These are phyloP conservation scores for Adenanthera pavonina DNA, from an alignment of 306 rosid species.

Conservation along the genomic window DNA sequence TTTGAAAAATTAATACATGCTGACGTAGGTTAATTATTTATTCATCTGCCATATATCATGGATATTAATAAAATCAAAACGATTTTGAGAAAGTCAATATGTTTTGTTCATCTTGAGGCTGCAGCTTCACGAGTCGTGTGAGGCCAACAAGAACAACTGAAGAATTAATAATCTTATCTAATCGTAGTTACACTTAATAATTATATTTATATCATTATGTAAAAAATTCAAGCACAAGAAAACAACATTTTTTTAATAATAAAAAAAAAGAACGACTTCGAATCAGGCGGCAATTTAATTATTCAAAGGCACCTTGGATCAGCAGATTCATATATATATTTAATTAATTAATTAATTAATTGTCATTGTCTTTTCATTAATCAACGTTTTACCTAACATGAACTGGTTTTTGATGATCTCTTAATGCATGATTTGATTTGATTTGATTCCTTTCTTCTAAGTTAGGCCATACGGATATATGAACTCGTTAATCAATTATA, in stretches of 20 bases:
- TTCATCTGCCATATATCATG: not conserved
- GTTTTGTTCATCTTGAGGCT: conserved; percentile 14
- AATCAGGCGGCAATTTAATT: conserved; percentile 43
- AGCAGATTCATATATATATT: not conserved
- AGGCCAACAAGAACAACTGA: conserved; percentile 33
- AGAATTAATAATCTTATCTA: conserved; percentile 37
- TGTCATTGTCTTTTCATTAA: conserved; percentile 37
- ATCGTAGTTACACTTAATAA: not conserved
- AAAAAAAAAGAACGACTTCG: not conserved
- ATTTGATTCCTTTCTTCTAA: conserved; percentile 51
- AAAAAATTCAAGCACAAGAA: not conserved
- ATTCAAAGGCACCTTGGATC: conserved; percentile 32
- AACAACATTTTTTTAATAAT: not conserved
- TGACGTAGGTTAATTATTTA: not conserved
- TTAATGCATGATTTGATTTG: conserved; percentile 33
- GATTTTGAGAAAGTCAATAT: conserved; percentile 36
- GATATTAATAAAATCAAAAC: conserved; percentile 17
- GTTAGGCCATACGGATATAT: not conserved
- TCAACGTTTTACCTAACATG: conserved; percentile 58
- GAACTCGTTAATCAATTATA: conserved; percentile 20
- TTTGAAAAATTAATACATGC: not conserved
- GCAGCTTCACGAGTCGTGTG: conserved; percentile 45
- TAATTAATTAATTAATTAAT: not conserved
- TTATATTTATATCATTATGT: not conserved
- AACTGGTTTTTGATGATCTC: conserved; percentile 13